Conservation (phyloP, 2,329 filamentous ascomycete species). For the Ceratocystis albifundus region DNA sequence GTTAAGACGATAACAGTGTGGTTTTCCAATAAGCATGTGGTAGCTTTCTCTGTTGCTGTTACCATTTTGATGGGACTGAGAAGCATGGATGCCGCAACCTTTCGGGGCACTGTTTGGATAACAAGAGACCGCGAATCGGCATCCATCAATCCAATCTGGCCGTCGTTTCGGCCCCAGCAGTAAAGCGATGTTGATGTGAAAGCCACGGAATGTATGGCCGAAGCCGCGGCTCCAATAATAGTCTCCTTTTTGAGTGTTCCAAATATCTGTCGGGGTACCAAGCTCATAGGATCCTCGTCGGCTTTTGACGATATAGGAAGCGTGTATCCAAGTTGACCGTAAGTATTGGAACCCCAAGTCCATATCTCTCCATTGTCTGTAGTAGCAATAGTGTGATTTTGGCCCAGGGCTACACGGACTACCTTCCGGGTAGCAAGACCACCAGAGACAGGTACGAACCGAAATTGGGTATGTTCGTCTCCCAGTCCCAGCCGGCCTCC, state of each 20-base stretch:
- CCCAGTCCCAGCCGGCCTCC: slow-evolving; percentile 82
- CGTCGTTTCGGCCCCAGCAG: slow-evolving; percentile 90
- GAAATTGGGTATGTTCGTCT: slow-evolving; percentile 80
- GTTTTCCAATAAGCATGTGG: slow-evolving; percentile 72
- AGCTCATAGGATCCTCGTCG: slow-evolving; percentile 75
- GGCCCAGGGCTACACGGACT: slow-evolving; percentile 67
- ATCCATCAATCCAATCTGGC: slow-evolving; percentile 87
- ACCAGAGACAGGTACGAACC: slow-evolving; percentile 69
- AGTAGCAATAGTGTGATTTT: slow-evolving; percentile 81
- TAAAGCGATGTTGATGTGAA: slow-evolving; percentile 72
- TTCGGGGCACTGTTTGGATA: slow-evolving; percentile 68
- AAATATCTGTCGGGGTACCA: slow-evolving; percentile 76
- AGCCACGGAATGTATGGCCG: slow-evolving; percentile 80
- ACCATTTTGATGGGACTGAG: slow-evolving; percentile 62
- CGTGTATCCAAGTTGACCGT: slow-evolving; percentile 75
- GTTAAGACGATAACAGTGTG: slow-evolving; percentile 88
- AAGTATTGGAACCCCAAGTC: slow-evolving; percentile 85
- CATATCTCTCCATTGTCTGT: slow-evolving; percentile 81
- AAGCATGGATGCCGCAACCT: slow-evolving; percentile 77
- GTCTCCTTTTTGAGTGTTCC: slow-evolving; percentile 78
- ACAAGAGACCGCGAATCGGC: slow-evolving; percentile 87
- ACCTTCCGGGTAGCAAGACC: slow-evolving; percentile 66
- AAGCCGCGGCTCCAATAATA: slow-evolving; percentile 74
- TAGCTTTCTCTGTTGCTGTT: slow-evolving; percentile 82
- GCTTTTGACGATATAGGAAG: slow-evolving; percentile 54